Conservation (phyloP, 768 basidiomycete species). For the Collybia sp. region DNA sequence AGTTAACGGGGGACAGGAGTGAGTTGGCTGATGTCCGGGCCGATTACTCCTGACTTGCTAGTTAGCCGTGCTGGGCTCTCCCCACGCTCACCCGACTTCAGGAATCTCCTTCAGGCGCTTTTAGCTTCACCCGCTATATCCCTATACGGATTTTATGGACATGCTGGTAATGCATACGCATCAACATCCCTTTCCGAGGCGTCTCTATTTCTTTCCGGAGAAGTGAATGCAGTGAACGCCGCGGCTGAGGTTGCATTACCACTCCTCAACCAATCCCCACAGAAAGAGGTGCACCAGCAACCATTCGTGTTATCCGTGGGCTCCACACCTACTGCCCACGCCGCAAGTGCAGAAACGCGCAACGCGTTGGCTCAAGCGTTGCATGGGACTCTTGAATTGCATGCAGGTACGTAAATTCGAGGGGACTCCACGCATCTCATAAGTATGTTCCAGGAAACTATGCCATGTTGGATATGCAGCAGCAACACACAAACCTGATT, state of each 20-base stretch:
- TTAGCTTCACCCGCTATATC: slow-evolving; percentile 51
- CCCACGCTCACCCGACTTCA: slow-evolving; percentile 48
- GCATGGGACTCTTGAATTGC: slow-evolving; percentile 66
- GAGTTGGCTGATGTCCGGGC: slow-evolving; percentile 16
- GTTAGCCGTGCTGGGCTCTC: slow-evolving; percentile 70
- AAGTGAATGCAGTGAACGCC: slow-evolving; percentile 65
- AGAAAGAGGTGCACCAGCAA: slow-evolving; percentile 25
- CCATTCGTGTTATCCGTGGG: slow-evolving; percentile 77
- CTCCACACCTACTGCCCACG: slow-evolving; percentile 86
- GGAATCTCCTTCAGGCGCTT: slow-evolving; percentile 45
- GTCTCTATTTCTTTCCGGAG: slow-evolving; percentile 57
- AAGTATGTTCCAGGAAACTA: slow-evolving; percentile 55
- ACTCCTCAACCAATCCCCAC: slow-evolving; percentile 32
- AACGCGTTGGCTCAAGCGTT: slow-evolving; percentile 40
- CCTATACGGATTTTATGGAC: slow-evolving; percentile 82
- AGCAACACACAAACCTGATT: slow-evolving; percentile 70
- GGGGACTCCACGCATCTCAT: too few relatives aligned
- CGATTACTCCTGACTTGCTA: slow-evolving; percentile 8
- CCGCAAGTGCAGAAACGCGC: slow-evolving; percentile 52
- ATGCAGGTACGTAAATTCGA: slow-evolving; percentile 47
- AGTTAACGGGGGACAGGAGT: slow-evolving; percentile 76
- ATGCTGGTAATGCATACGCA: slow-evolving; percentile 73
- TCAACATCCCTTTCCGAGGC: slow-evolving; percentile 68
- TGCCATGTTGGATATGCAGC: slow-evolving; percentile 80
- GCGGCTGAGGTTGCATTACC: slow-evolving; percentile 55